Percentiles rank a stretch among this genome's conserved stretches.
phyloP scores from a whole-genome alignment of 306 rosid species.

The Vigna unguiculata region DNA sequence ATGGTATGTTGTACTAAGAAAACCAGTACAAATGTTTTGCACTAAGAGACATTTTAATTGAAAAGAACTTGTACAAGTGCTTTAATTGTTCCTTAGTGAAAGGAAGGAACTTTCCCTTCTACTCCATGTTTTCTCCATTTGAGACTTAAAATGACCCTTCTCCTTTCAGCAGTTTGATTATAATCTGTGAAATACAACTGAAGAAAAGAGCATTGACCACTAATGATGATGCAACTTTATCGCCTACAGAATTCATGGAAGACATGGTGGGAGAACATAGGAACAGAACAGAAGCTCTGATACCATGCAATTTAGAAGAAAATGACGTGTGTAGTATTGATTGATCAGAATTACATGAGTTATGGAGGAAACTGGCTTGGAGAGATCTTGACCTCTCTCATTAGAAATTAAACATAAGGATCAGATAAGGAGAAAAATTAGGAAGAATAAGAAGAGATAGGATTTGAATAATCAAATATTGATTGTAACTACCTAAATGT shows the following conservation, averaged over 20 bases:
- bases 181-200: neutral
- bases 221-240: neutral
- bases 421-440: neutral
- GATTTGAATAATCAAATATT: neutral
- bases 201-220: neutral
- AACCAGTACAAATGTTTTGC: neutral
- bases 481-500: neutral
- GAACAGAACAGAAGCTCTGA: neutral
- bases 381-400: neutral
- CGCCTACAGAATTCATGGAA: neutral
- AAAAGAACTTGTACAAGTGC: neutral
- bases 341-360: neutral
- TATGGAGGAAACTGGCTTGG: neutral
- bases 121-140: neutral
- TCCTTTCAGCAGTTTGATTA: neutral
- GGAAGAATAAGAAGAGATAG: neutral
- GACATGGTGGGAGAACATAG: neutral
- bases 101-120: neutral
- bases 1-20: neutral
- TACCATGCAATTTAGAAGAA: neutral
- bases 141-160: neutral
- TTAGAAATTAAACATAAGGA: neutral
- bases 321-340: neutral
- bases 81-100: neutral
- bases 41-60: neutral